Conservation (phyloP, 331 rosid genomes). For the Stylosanthes scabra region DNA sequence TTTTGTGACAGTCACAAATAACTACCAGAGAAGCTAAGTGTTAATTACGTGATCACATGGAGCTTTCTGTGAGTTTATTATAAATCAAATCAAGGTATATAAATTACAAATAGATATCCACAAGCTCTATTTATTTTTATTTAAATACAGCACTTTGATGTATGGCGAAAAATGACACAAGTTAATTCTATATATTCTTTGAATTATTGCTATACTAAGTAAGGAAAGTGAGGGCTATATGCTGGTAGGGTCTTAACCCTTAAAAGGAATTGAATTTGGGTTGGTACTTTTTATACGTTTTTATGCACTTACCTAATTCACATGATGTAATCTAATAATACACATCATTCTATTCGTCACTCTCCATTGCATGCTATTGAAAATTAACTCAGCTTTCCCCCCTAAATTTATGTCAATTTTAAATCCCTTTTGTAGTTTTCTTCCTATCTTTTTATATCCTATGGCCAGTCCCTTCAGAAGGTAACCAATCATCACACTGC, state of each 20-base stretch:
- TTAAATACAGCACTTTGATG: conserved; percentile 31
- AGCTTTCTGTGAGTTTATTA: conserved; percentile 21
- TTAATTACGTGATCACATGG: conserved; percentile 39
- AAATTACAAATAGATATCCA: not conserved
- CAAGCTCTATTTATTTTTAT: conserved; percentile 28
- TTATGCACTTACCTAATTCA: conserved; percentile 25
- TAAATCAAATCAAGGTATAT: not conserved
- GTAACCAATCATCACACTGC: conserved; percentile 31
- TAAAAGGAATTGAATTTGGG: not conserved
- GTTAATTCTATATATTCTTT: conserved; percentile 16
- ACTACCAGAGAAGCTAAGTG: conserved; percentile 34
- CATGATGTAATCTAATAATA: conserved; percentile 36
- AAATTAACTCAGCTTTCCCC: conserved; percentile 28
- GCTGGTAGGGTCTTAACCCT: conserved; percentile 16
- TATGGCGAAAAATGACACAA: conserved; percentile 17
- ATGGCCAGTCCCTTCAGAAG: conserved; percentile 32
- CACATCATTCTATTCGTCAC: conserved; percentile 53
- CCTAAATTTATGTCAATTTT: conserved; percentile 22
- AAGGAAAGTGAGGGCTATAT: conserved; percentile 40
- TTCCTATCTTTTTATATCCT: conserved; percentile 35
- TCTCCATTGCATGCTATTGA: conserved; percentile 28
- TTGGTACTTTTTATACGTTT: conserved; percentile 21
- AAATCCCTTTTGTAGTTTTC: conserved; percentile 35
- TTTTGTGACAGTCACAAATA: conserved; percentile 21
- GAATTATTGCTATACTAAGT: conserved; percentile 33